These are phyloP conservation scores for Aspergillus sojae DNA, from an alignment of 2,329 filamentous ascomycete genomes.

Conservation along the genomic window DNA sequence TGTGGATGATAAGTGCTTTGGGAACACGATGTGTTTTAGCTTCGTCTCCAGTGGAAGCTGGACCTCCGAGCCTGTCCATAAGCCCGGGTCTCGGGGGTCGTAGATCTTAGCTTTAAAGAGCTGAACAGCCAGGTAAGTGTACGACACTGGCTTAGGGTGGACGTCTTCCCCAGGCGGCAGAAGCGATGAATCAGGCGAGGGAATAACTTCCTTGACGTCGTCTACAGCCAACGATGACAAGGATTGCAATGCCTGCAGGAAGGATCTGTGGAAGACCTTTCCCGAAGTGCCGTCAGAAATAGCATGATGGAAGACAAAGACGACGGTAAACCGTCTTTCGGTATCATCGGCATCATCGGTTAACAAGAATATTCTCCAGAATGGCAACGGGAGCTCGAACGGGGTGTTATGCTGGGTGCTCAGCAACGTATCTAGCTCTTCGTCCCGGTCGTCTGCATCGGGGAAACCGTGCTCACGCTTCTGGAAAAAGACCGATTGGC, in stretches of 20 bases:
- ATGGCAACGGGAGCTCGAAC: constrained; percentile 41
- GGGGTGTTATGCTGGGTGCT: constrained; percentile 45
- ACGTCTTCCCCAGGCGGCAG: constrained; percentile 46
- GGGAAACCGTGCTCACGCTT: constrained; percentile 22
- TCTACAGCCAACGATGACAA: constrained; percentile 13
- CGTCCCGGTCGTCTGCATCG: constrained; percentile 33
- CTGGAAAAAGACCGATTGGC: constrained; percentile 40
- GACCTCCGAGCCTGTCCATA: constrained; percentile 41
- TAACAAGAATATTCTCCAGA: constrained; percentile 50
- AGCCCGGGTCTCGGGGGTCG: constrained; percentile 29
- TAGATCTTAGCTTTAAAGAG: constrained; percentile 39
- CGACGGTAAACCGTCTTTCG: constrained; percentile 41
- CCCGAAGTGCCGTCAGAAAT: constrained; percentile 51
- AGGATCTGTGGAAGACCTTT: constrained; percentile 48
- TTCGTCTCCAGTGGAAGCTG: constrained; percentile 26
- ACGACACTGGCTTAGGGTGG: constrained; percentile 43
- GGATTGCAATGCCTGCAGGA: constrained; percentile 40
- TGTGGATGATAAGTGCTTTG: constrained; percentile 29
- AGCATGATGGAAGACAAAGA: constrained; percentile 53
- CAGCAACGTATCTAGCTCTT: constrained; percentile 46
- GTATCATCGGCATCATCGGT: constrained; percentile 21
- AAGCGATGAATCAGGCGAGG: constrained; percentile 33
- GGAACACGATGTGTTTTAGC: constrained; percentile 36
- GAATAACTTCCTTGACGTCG: constrained; percentile 25
- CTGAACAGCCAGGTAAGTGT: constrained; percentile 36